Base-by-base conservation (phyloP, 2,329 filamentous ascomycete species). In the Xylariomycetidae sp. region DNA sequence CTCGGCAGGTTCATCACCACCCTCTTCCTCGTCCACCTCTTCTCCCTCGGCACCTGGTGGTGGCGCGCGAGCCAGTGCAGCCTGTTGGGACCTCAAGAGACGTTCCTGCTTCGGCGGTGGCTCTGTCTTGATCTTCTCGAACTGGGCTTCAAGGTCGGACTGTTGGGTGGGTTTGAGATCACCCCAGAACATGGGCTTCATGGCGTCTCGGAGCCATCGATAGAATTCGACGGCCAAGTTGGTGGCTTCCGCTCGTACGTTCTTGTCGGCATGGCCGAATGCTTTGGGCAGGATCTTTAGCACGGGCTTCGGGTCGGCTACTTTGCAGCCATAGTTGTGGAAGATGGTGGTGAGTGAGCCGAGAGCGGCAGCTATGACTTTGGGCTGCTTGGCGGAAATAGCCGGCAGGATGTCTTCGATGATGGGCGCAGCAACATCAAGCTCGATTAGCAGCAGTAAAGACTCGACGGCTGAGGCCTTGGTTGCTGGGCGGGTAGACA, bases 181-280 rank as follows among this genome's bases (percentile, higher is more conserved):
- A 27, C 75, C 79, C 89, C 92, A 98, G 58, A 98, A 96, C 61
- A 96, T 82, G 23, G 90, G 87, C 58, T 98, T 98, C 80, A 98
- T 95, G 9, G 90, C 90, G 44, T 98, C 92, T 47, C 90, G 84
- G 20, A 98, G 70, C 92, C 93, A 98, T 60, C 92, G 74, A 61
- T 98, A 98, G 37, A 98, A 76, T 56, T 98, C 93, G 29, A 95
- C 86, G 0, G 90, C 84, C 37, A 98, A 68, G 48, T 83, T 88
- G 29, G 92, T 92, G 18, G 89, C 88, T 58, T 95, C 92, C 4
- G 89, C 88, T 60, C 92, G 82, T 12, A 98, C 86, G 57, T 96
- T 96, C 64, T 98, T 98, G 70, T 98, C 92, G 19, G 92, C 90
- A 57, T 96, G 92, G 14, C 86, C 87, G 55, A 95, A 98, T 2